Percentiles rank a stretch among this genome's conserved stretches.
phyloP scores from a whole-genome alignment of 495 filamentous ascomycete genomes.

The Xylaria venustula region DNA sequence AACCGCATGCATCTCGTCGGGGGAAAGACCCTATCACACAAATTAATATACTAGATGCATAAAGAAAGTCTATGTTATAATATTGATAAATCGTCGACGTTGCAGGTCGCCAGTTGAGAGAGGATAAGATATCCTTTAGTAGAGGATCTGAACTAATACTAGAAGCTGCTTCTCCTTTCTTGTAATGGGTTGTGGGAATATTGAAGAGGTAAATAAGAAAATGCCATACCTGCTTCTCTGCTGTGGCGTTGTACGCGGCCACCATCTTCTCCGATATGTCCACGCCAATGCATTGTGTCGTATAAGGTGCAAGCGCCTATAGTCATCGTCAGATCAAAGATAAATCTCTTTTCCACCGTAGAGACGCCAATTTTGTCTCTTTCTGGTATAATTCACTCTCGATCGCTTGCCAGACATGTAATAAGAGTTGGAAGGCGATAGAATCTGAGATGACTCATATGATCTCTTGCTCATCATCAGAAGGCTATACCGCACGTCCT shows the following conservation, averaged over 20 bases:
- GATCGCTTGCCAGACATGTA: too few relatives aligned
- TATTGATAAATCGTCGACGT: neutral
- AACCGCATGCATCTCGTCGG: conserved; percentile 53
- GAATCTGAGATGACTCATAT: too few relatives aligned
- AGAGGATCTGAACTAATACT: neutral
- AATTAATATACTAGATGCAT: neutral
- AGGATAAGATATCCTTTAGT: conserved; percentile 26
- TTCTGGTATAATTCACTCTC: too few relatives aligned
- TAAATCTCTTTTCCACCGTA: too few relatives aligned
- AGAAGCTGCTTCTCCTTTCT: neutral
- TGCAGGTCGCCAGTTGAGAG: neutral
- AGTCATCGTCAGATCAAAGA: neutral
- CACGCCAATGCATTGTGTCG: conserved; percentile 60
- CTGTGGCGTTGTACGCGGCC: conserved; percentile 52
- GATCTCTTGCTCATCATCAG: too few relatives aligned
- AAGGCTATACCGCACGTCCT: too few relatives aligned
- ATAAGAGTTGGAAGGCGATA: too few relatives aligned
- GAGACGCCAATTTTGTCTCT: too few relatives aligned
- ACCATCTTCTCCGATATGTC: conserved; percentile 71
- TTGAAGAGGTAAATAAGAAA: neutral
- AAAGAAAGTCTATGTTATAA: neutral
- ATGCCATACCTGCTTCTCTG: conserved; percentile 41
- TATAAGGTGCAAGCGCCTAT: conserved; percentile 59
- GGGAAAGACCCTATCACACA: conserved; percentile 40
- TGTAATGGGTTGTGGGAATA: neutral